These are phyloP conservation scores for Cotoneaster glaucophyllus DNA, from an alignment of 306 rosid genomes.

Conservation along the genomic window DNA sequence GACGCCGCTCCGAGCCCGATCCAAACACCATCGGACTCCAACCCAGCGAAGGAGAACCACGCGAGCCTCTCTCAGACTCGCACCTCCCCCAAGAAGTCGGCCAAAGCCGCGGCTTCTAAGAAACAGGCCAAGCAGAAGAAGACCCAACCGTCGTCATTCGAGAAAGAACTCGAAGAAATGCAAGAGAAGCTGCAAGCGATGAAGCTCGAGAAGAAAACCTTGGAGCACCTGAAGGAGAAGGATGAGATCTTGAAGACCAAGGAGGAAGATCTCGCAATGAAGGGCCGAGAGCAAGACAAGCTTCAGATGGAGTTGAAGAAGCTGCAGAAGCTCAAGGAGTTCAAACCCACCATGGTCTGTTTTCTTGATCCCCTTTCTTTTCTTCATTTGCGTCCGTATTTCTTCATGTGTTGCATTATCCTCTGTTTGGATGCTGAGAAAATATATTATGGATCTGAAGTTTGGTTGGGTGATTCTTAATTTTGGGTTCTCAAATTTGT, in stretches of 20 bases:
- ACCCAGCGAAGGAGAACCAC: constrained; percentile 36
- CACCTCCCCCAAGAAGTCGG: constrained; percentile 39
- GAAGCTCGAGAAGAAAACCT: constrained; percentile 71
- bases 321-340: constrained; percentile 76
- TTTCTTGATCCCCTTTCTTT: neutral
- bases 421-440: neutral
- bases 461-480: constrained; percentile 2
- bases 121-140: constrained; percentile 31
- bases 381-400: neutral
- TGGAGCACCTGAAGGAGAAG: constrained; percentile 63
- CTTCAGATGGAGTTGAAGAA: constrained; percentile 72
- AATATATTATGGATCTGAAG: neutral
- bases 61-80: constrained; percentile 32
- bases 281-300: constrained; percentile 60
- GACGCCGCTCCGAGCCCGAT: constrained; percentile 16
- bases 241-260: constrained; percentile 65
- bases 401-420: no score
- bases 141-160: constrained; percentile 33
- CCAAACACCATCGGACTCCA: neutral
- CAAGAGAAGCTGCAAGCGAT: constrained; percentile 58
- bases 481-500: neutral
- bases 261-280: constrained; percentile 63
- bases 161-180: constrained; percentile 73
- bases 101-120: constrained; percentile 44
- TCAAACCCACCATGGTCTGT: constrained; percentile 77